Evolutionary conservation across 1,139 yeast genomes (phyloP), one percentile per base, ranked within the genome.

Genomic region (Arxiozyma bovina): DNA sequence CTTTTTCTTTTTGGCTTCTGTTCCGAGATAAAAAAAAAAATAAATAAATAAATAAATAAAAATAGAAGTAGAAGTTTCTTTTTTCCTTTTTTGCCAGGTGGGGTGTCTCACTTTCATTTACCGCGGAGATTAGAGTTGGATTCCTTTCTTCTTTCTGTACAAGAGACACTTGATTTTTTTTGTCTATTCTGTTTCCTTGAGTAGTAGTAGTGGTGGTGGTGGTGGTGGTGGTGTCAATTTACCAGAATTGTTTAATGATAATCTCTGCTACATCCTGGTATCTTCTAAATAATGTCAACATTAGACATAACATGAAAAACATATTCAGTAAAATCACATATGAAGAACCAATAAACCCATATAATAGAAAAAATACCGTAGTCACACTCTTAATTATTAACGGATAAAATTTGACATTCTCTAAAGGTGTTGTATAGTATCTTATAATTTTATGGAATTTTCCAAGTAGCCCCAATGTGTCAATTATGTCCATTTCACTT

Each of bases 361-460:
- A 68, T 0, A 54, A 12, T 25, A 61, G 50, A 54, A 64, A 68
- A 4, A 64, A 48, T 17, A 53, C 7, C 1, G 62, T 49, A 3
- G 66, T 59, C 15, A 50, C 21, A 9, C 54, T 17, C 45, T 63
- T 63, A 15, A 64, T 57, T 18, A 34, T 17, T 5, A 18, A n/a
- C 1, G 6, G 20, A 25, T 53, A 53, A 42, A 20, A 30, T 20
- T 21, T 21, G 34, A 49, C 8, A 12, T 7, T 3, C 12, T 30
- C 30, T 4, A 46, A 22, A 7, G 49, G 21, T 7, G 1, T 21
- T 6, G 42, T 34, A 22, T 34, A 34, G n/a, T 34, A 34, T 34
- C n/a, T 34, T 34, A 65, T 54, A 11, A 66, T 58, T 50, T 66
- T 66, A 55, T 67, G 70, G 50, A 66, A 67, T 55, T 64, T 67